Base-by-base conservation (phyloP, 202 grass and related monocot species). In the Panicum hallii region DNA sequence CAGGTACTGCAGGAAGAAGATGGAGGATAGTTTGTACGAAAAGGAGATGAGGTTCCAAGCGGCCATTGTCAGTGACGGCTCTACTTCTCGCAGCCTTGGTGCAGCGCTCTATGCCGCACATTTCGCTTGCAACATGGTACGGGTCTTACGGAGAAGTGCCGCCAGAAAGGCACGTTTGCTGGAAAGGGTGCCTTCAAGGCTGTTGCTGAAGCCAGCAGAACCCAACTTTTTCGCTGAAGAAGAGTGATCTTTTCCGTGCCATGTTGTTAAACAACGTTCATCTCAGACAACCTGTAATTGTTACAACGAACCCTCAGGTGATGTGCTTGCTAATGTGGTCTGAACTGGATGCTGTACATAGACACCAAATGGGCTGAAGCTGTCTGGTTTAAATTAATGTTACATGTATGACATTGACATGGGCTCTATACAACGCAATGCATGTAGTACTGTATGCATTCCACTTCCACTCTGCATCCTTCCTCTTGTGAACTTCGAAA, bases 1-100 rank as follows among this genome's bases (percentile, higher is more conserved):
- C 53, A 92, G 89, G 56, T 90, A 95, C 63, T 83, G 82, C 89
- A 90, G 84, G 72, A 98, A 92, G 91, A 98, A 94, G 78, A 44
- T 94, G 10, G 96, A 98, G 38, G 88, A 95, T 20, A 47, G 84
- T 79, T 52, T 95, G 56, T 34, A 89, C 23, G 93, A 98, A 64
- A 88, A 92, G 67, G 93, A 95, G 82, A 90, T 84, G 80, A 88
- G 79, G 72, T 50, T 98, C 61, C 91, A 92, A 80, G 89, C 74
- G 16, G 93, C 93, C 34, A 93, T 91, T 38, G 87, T 91, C 4
- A 84, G 74, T 26, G 88, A 65, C 7, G 85, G 40, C 54, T 86
- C 85, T 11, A 87, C 71, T 26, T 89, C 87, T 3, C 56, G 87
- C 67, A 98, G 90, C 63, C 73, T 95, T 43, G 92, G 95, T 17